Evolutionary conservation across 352 stramenopile genomes (phyloP).

Genomic region (Discostella stelligera): DNA sequence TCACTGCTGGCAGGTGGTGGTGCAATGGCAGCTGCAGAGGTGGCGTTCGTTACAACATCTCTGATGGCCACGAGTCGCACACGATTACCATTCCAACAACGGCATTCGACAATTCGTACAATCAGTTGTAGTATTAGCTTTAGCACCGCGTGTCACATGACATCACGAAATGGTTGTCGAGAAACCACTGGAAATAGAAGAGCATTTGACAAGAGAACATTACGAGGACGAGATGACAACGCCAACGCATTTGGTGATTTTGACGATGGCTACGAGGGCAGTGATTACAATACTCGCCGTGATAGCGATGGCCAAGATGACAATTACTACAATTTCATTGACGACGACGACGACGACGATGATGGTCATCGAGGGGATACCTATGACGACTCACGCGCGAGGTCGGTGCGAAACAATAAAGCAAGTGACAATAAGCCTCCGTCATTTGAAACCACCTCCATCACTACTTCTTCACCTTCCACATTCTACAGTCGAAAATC

Average conservation of each 20-base stretch:
- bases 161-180: neutral
- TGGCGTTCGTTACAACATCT: too few species aligned
- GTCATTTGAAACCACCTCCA: neutral
- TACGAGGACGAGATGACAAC: neutral
- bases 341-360: neutral
- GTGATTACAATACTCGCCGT: slow-evolving; percentile 10
- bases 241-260: slow-evolving; percentile 43
- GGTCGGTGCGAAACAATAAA: neutral
- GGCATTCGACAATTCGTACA: neutral
- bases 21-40: neutral
- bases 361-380: neutral
- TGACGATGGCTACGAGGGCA: slow-evolving; percentile 23
- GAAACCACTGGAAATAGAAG: neutral
- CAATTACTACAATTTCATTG: neutral
- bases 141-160: neutral
- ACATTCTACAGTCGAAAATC: slow-evolving; percentile 77
- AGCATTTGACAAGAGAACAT: neutral
- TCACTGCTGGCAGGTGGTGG: neutral
- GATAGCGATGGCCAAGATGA: slow-evolving; percentile 19
- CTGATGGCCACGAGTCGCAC: neutral
- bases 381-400: neutral
- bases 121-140: neutral
- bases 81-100: neutral
- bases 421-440: neutral
- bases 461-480: slow-evolving; percentile 7